These are phyloP conservation scores for Strigomonas galati DNA, from an alignment of 208 protist genomes.

Conservation along the genomic window DNA sequence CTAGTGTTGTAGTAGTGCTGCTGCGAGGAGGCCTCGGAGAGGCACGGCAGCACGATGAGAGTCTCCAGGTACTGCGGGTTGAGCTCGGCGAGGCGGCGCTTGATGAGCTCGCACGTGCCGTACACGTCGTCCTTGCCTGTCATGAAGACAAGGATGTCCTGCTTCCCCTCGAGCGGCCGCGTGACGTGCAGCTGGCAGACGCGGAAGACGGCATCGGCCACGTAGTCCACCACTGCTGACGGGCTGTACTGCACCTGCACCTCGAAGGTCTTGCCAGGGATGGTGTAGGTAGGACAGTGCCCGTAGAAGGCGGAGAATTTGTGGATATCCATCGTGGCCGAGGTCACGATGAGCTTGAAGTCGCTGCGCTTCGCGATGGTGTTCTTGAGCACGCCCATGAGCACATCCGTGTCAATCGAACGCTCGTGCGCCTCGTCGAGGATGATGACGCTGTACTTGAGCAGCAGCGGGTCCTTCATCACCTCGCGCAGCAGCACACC, in stretches of 20 bases:
- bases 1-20: slow-evolving; percentile 94
- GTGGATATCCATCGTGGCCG: slow-evolving; percentile 97
- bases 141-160: slow-evolving; percentile 99
- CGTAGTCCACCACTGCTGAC: slow-evolving; percentile 96
- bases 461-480: slow-evolving; percentile 91
- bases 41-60: slow-evolving; percentile 88
- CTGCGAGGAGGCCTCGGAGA: slow-evolving; percentile 82
- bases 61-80: slow-evolving; percentile 92
- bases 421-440: slow-evolving; percentile 99
- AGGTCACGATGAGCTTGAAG: slow-evolving; percentile 97
- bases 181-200: slow-evolving; percentile 88
- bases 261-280: slow-evolving; percentile 97
- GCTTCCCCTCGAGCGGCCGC: slow-evolving; percentile 87
- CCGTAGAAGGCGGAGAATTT: slow-evolving; percentile 98
- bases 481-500: slow-evolving; percentile 99
- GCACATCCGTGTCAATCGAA: slow-evolving; percentile 94
- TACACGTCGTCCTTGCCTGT: slow-evolving; percentile 99
- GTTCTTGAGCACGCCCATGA: slow-evolving; percentile 87
- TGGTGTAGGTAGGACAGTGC: slow-evolving; percentile 91
- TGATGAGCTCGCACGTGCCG: slow-evolving; percentile 76
- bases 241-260: slow-evolving; percentile 96
- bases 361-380: slow-evolving; percentile 80
- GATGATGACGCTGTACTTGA: slow-evolving; percentile 96
- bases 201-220: slow-evolving; percentile 95
- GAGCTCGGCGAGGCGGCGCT: slow-evolving; percentile 84